Conservation (phyloP, 371 early-diverging fungal species). For the Mortierella sp. region DNA sequence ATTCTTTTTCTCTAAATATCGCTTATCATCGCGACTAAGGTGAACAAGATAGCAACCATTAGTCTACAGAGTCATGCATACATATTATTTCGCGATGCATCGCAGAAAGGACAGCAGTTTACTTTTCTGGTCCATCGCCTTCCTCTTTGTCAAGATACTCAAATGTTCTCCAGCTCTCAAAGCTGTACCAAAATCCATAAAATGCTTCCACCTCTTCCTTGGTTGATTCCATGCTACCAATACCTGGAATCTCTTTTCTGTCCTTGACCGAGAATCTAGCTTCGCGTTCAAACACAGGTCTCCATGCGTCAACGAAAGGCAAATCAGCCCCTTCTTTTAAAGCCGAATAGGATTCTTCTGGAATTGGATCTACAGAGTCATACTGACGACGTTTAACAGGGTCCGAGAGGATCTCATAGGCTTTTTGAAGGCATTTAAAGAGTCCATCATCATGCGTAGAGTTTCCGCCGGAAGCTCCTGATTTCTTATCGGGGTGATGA, state of each 20-base stretch:
- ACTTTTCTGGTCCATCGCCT: conserved; percentile 86
- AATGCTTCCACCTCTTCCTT: conserved; percentile 93
- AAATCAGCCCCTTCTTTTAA: conserved; percentile 82
- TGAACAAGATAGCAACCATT: not conserved
- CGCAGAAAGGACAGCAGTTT: conserved; percentile 6
- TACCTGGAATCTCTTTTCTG: conserved; percentile 79
- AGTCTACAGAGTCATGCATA: not conserved
- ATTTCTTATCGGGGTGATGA: conserved; percentile 94
- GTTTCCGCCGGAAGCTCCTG: conserved; percentile 57
- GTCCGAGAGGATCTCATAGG: conserved; percentile 94
- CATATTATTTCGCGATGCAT: not conserved
- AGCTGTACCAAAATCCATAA: conserved; percentile 96
- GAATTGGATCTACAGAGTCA: conserved; percentile 93
- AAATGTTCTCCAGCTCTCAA: conserved; percentile 98
- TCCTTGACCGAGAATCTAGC: conserved; percentile 84
- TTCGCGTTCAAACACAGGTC: conserved; percentile 92
- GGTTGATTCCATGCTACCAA: conserved; percentile 82
- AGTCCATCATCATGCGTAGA: conserved; percentile 84
- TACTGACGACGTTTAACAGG: conserved; percentile 93
- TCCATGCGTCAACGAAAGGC: conserved; percentile 88
- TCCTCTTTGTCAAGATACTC: conserved; percentile 98
- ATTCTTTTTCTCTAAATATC: conserved; percentile 95
- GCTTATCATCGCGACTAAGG: conserved; percentile 90
- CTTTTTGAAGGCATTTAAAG: conserved; percentile 99
- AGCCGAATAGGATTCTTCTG: conserved; percentile 71